These are phyloP conservation scores for Pycnococcus provasolii DNA, from an alignment of 139 green algal genomes.

Conservation along the genomic window DNA sequence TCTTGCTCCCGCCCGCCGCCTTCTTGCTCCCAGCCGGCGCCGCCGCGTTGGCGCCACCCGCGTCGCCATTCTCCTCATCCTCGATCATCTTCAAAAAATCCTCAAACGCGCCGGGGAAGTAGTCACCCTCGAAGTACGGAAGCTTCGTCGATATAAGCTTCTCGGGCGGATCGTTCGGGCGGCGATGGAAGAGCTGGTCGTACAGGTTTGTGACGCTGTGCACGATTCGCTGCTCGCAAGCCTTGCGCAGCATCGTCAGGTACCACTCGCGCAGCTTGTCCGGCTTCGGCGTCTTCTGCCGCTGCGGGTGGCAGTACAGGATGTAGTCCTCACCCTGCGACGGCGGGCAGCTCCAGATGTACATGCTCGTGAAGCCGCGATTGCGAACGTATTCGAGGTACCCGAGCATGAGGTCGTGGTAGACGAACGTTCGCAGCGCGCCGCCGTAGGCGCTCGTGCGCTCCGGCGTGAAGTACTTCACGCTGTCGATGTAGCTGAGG, in stretches of 20 bases:
- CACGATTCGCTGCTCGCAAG: slow-evolving; percentile 59
- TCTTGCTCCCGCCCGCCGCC: slow-evolving; percentile 27
- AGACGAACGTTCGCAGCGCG: slow-evolving; percentile 86
- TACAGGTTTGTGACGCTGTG: slow-evolving; percentile 75
- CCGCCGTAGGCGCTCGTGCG: slow-evolving; percentile 34
- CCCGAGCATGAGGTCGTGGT: slow-evolving; percentile 89
- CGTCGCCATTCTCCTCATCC: slow-evolving; percentile 1
- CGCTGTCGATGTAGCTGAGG: slow-evolving; percentile 91
- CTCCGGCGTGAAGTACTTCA: slow-evolving; percentile 95
- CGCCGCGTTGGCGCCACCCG: neutral
- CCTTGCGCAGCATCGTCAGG: slow-evolving; percentile 66
- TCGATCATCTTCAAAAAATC: slow-evolving; percentile 33
- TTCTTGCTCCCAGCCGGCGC: slow-evolving; percentile 37
- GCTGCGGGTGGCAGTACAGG: slow-evolving; percentile 91
- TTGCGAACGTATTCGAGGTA: slow-evolving; percentile 79
- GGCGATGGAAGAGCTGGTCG: slow-evolving; percentile 73
- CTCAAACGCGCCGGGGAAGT: slow-evolving; percentile 83
- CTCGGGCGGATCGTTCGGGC: slow-evolving; percentile 6
- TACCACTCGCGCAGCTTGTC: slow-evolving; percentile 91
- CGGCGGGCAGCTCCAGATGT: slow-evolving; percentile 98
- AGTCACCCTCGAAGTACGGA: slow-evolving; percentile 98
- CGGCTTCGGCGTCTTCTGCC: slow-evolving; percentile 83
- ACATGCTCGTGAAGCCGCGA: slow-evolving; percentile 82
- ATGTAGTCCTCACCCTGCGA: slow-evolving; percentile 97
- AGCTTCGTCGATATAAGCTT: slow-evolving; percentile 46